Base-by-base conservation (phyloP, 148 eudicot species). In the Persicaria maculosa region DNA sequence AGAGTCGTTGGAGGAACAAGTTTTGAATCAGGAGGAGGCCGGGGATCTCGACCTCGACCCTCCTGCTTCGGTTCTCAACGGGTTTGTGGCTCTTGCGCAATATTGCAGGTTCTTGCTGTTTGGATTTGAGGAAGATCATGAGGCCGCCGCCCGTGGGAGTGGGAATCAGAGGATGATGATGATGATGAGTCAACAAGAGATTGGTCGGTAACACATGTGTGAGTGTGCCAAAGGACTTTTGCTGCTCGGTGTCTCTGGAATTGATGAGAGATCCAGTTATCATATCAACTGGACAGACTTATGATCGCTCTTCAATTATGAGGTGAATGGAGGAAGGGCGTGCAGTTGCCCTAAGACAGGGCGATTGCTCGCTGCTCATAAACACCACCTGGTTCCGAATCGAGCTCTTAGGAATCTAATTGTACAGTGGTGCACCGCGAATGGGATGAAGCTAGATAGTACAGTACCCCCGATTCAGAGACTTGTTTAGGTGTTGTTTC, bases 311-410 rank as follows among this genome's bases (percentile, higher is more conserved):
- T 19, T 86, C 93, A 0, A 91, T 93, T 40, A 36, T 88, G 1
- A 86, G 97, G 72, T 93, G 98, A 97, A 75, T 93, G 44, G 97
- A 89, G 25, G 98, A 91, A 76, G 98, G 97, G 61, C 88, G 91
- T 80, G 74, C 68, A 91, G 85, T 71, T 93, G 98, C 82, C 98
- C 98, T 0, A 93, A 93, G 72, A 89, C 98, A 0, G 98, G 98
- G 73, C 98, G 91, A 54, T 73, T 74, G 83, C 93, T 93, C 44
- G n/a, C n/a, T n/a, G 74, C 80, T 64, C 91, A 88, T 72, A 78
- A 77, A 5, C n/a, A n/a, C n/a, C 82, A 78, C 11, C 83, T 91
- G 22, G 85, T 89, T 4, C 88, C 95, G 1, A 93, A 93, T 74
- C 76, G 87, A 31, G 90, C 90, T 15, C 87, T 93, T 14, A 84